phyloP scores from a whole-genome alignment of 2,329 filamentous ascomycete genomes.

The Lasiodiplodia theobromae region DNA sequence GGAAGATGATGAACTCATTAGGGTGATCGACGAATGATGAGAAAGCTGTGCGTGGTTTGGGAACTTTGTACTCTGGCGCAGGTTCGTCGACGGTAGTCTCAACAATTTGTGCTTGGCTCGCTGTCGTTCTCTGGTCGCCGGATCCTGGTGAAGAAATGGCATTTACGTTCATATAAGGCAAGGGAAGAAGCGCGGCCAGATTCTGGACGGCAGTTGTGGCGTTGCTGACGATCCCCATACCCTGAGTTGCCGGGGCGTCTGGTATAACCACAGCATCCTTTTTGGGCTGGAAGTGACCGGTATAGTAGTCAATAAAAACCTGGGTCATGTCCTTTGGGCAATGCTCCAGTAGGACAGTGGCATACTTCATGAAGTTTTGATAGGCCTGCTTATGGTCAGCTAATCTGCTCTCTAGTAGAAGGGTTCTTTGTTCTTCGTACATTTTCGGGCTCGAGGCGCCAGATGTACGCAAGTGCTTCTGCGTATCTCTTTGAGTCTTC shows the following conservation, averaged over 20 bases:
- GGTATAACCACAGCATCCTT: conserved; percentile 65
- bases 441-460: conserved; percentile 79
- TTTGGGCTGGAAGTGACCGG: conserved; percentile 78
- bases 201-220: conserved; percentile 78
- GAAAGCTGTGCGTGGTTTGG: conserved; percentile 87
- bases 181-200: conserved; percentile 79
- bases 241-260: conserved; percentile 55
- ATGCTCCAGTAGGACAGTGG: conserved; percentile 86
- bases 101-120: conserved; percentile 61
- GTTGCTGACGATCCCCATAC: conserved; percentile 42
- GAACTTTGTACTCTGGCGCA: conserved; percentile 72
- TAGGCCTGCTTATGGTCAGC: conserved; percentile 67
- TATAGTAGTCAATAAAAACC: conserved; percentile 95
- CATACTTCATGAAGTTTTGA: conserved; percentile 91
- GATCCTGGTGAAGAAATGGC: conserved; percentile 62
- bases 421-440: conserved; percentile 56
- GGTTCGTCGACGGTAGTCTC: conserved; percentile 61
- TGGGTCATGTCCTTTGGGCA: conserved; percentile 82
- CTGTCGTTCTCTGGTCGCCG: conserved; percentile 59
- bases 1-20: conserved; percentile 87
- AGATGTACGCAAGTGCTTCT: conserved; percentile 90
- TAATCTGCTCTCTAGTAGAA: not conserved
- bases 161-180: conserved; percentile 82
- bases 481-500: conserved; percentile 92
- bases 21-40: conserved; percentile 96